Evolutionary conservation across 148 eudicot species (phyloP), one percentile per base, ranked within the genome.

Genomic region (Hydrangea macrophylla): DNA sequence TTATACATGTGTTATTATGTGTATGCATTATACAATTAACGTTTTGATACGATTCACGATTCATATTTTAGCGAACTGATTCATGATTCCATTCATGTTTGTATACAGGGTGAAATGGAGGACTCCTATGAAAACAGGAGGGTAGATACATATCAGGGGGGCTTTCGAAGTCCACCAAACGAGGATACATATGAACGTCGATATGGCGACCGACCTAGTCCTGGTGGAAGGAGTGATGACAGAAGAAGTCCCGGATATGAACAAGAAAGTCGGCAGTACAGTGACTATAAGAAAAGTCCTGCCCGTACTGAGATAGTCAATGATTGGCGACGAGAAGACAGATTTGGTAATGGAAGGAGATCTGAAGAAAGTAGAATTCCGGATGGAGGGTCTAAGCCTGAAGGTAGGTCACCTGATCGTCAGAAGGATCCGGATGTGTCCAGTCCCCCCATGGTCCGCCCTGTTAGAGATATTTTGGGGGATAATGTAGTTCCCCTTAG

Each of bases 291-390:
- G 58, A 85, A 73, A 77, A 89, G 93, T 81, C 97, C 97, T 73
- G 84, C 74, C 42, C 87, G 83, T 25, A 22, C 85, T 69, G 99
- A 85, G 48, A 59, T 88, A 33, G 69, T 87, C 39, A 91, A 78
- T 77, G 92, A 89, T 67, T 90, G 97, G 92, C 80, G 96, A 45
- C 80, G 97, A 56, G 96, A 86, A 48, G 99, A 94, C 74, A 90
- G 99, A 70, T 91, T 94, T 87, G 83, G 83, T 48, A 87, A 88
- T 86, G 92, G 86, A 32, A 85, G 81, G 67, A 86, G 64, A 59
- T 81, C 85, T 67, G 94, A 86, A 55, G 94, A 87, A 69, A 75
- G 81, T 32, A 75, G 74, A 68, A 68, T 78, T 70, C 81, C 85
- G 48, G 93, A 94, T 74, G 97, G 92, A 63, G 84, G 83, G 71